Evolutionary conservation across 225 moss, liverwort and hornwort genomes (phyloP).

Genomic region (Pseudoscleropodium purum): DNA sequence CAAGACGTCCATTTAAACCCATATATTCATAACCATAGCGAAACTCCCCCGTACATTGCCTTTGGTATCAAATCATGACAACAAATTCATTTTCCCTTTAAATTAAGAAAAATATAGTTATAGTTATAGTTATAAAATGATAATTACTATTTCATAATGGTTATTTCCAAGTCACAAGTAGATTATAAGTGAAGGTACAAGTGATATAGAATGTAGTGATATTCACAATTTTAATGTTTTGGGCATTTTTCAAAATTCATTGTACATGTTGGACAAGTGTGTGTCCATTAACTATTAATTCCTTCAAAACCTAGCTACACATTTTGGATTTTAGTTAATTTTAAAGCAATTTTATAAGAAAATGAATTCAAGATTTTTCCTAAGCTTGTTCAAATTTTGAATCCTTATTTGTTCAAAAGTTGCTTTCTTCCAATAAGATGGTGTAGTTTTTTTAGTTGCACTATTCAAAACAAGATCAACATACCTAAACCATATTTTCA

Average conservation of each 20-base stretch:
- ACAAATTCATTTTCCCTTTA: too few species aligned
- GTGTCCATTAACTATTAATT: too few species aligned
- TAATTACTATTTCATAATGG: neutral
- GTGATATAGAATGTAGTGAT: neutral
- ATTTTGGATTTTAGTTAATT: neutral
- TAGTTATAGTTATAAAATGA: too few species aligned
- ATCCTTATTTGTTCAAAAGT: neutral
- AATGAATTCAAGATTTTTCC: neutral
- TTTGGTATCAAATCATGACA: neutral
- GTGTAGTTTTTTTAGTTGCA: neutral
- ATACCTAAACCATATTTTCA: fast-evolving
- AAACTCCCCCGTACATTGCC: conserved; percentile 76
- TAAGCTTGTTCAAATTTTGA: neutral
- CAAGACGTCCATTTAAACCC: conserved; percentile 79
- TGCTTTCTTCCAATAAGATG: too few species aligned
- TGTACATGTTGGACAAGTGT: too few species aligned
- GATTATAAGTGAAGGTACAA: neutral
- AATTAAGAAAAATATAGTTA: too few species aligned
- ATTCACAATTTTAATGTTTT: too few species aligned
- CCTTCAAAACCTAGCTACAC: neutral
- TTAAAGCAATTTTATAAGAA: neutral
- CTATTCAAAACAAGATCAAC: too few species aligned
- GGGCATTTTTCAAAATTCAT: neutral
- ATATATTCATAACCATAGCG: conserved; percentile 81
- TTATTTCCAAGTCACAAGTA: too few species aligned